Evolutionary conservation across 129 eudicot species (phyloP), one percentile per base, ranked within the genome.

Genomic region (Lonicera japonica): DNA sequence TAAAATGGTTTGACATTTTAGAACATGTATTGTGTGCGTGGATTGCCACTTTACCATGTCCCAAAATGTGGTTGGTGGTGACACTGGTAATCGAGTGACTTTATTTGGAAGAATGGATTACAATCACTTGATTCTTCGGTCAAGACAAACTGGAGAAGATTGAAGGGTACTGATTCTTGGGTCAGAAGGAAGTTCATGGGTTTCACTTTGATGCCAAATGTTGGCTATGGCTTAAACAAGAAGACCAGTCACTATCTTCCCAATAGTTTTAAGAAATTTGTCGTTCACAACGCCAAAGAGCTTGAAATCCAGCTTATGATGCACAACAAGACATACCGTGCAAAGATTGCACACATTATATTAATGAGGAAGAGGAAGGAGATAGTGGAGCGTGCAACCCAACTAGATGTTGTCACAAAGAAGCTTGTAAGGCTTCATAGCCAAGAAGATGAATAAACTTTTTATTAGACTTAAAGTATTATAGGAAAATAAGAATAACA

Each of bases 321-420:
- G 96, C 36, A 29, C 36, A 29, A 29, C 36, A 29, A 95, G 79
- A 82, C 77, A 6, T 89, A 89, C 66, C 85, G 95, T 78, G 96
- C 96, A 0, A 95, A 89, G 69, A 82, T 86, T 17, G 95, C 95
- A 21, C 95, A 86, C 64, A 82, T 82, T 38, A 73, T 86, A 0
- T 89, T 95, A 12, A 89, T 95, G 15, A 77, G 71, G 67, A 89
- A 82, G 48, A 73, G 96, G 71, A 89, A 89, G 65, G 96, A 85
- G 45, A 89, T 89, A 13, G 95, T 89, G 6, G 96, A 89, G 68
- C 89, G 96, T 40, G 96, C 96, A 48, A 85, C 95, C 50, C 96
- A 89, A 74, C 60, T 89, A 52, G 96, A 89, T 52, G 72, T 89
- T 21, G 90, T 89, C 2, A 89, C 90, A 72, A 89, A 89, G 87